These are phyloP conservation scores for Tetrahymena elliotti DNA, from an alignment of 73 alveolate genomes.

Conservation along the genomic window DNA sequence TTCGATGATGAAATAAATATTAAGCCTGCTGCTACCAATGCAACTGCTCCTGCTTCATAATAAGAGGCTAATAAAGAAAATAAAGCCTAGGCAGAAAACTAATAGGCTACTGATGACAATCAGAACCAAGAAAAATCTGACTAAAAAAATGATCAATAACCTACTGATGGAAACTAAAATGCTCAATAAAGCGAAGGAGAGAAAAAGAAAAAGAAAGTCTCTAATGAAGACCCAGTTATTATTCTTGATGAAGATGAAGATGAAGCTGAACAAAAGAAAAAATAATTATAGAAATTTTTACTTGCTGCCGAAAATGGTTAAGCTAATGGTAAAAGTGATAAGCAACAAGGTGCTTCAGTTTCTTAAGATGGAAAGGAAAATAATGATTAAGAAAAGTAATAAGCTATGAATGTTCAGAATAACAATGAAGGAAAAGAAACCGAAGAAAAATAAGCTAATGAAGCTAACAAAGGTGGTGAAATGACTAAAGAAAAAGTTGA, in stretches of 20 bases:
- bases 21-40: neutral
- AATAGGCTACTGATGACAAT: neutral
- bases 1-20: constrained; percentile 12
- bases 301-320: neutral
- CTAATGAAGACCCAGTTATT: neutral
- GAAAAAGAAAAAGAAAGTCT: neutral
- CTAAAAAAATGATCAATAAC: neutral
- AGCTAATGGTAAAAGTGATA: neutral
- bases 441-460: neutral
- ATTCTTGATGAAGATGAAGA: neutral
- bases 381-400: neutral
- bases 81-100: neutral
- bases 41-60: neutral
- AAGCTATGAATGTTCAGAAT: neutral
- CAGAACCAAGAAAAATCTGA: neutral
- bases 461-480: neutral
- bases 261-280: neutral
- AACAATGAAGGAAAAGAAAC: neutral
- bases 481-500: neutral
- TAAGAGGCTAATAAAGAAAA: neutral
- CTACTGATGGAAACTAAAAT: neutral
- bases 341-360: neutral
- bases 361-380: neutral
- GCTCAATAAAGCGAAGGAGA: neutral
- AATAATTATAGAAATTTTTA: neutral